Base-by-base conservation (phyloP, 1,284 basidiomycete species). In the Mycocalia duriaeana region DNA sequence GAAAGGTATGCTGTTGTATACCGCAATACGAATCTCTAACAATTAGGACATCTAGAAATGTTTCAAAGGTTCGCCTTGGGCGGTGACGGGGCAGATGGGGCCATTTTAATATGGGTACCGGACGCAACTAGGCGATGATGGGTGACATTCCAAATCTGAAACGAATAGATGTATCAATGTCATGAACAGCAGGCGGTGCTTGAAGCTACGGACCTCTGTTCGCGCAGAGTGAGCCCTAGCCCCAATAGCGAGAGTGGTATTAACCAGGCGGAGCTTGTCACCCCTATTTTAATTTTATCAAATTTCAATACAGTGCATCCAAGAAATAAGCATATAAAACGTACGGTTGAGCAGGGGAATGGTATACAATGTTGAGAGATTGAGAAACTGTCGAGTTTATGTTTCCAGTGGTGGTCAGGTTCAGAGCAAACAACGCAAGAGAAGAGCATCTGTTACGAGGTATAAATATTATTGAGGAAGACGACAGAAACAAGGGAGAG, bases 31-130 rank as follows among this genome's bases (percentile, higher is more conserved):
- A n/a, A n/a, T n/a, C n/a, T n/a, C n/a, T n/a, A n/a, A n/a, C n/a
- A n/a, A n/a, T n/a, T n/a, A n/a, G n/a, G n/a, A n/a, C n/a, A n/a
- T n/a, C n/a, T n/a, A n/a, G n/a, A n/a, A n/a, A n/a, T n/a, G n/a
- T n/a, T n/a, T 31, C 34, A 44, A 5, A 44, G 20, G 11, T 34
- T 34, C 14, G 42, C 13, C 24, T 42, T 42, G 8, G 40, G 40
- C n/a, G n/a, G n/a, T n/a, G n/a, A n/a, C n/a, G n/a, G n/a, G 14
- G 23, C 9, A 14, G 73, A 75, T 5, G 69, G 62, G 31, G 68
- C 61, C 76, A 79, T 77, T 55, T 76, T 76, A 44, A 76, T 63
- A 42, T 79, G 77, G 1, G 70, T 67, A 0, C 72, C 77, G 8
- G 76, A 71, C 6, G 70, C 71, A 20, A 76, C 68, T 2, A 79